phyloP scores from a whole-genome alignment of 2,329 filamentous ascomycete genomes.

The Coniochaeta hoffmannii region DNA sequence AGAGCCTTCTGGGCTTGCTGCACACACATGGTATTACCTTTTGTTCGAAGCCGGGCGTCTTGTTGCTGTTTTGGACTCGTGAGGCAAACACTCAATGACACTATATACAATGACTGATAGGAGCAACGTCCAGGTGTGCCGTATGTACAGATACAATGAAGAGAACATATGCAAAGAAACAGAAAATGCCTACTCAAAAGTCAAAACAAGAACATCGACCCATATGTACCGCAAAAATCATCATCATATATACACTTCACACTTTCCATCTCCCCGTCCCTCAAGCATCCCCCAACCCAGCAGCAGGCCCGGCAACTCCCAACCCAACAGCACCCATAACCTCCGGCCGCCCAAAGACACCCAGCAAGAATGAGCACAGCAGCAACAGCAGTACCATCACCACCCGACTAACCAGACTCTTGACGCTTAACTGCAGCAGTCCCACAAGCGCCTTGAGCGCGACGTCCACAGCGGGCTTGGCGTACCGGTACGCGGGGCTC shows the following conservation, averaged over 20 bases:
- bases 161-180: background rate
- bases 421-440: conserved; percentile 10
- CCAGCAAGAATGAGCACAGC: conserved; percentile 7
- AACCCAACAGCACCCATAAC: background rate
- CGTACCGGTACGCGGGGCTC: conserved; percentile 5
- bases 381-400: conserved; percentile 9
- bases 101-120: background rate
- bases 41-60: too few species aligned
- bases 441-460: conserved; percentile 4
- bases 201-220: background rate
- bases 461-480: conserved; percentile 6
- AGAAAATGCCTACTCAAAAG: background rate
- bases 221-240: background rate
- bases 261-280: background rate
- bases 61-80: too few species aligned
- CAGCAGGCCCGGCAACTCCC: background rate
- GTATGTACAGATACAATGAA: background rate
- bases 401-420: conserved; percentile 9
- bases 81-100: too few species aligned
- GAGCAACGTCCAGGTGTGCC: too few species aligned
- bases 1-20: too few species aligned
- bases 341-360: conserved; percentile 1
- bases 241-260: background rate
- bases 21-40: too few species aligned
- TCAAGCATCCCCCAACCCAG: background rate